Evolutionary conservation across 305 asterid genomes (phyloP).

Genomic region (Ilex paraguariensis): DNA sequence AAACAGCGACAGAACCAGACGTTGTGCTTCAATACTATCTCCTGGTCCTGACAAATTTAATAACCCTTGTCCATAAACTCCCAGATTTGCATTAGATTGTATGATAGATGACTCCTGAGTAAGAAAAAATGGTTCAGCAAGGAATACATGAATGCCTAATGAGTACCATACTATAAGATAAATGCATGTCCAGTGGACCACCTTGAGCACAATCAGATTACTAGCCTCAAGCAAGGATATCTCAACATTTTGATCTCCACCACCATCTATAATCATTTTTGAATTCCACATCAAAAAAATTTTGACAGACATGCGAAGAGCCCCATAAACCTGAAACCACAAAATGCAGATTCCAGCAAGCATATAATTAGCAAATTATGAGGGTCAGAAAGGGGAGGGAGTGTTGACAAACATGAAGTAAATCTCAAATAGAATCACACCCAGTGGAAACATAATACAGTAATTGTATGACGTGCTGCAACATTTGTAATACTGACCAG

Average conservation of each 20-base stretch:
- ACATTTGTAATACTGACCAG: too few species aligned
- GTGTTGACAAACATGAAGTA: too few species aligned
- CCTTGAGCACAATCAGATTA: constrained; percentile 95
- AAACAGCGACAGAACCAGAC: constrained; percentile 83
- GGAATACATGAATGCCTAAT: constrained; percentile 9
- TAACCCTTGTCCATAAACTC: constrained; percentile 95
- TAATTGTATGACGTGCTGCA: too few species aligned
- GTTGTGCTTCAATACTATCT: constrained; percentile 94
- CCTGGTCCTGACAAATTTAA: constrained; percentile 95
- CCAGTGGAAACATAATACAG: too few species aligned
- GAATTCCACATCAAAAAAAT: constrained; percentile 99
- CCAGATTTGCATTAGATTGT: constrained; percentile 95
- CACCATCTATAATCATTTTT: constrained; percentile 88
- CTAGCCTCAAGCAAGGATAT: constrained; percentile 97
- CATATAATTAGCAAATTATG: too few species aligned
- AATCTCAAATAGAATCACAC: too few species aligned
- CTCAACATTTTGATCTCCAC: constrained; percentile 94
- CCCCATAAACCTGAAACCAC: constrained; percentile 80
- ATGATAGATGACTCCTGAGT: constrained; percentile 81
- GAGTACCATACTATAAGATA: constrained; percentile 12
- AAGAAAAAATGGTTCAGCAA: constrained; percentile 17
- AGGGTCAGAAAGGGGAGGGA: too few species aligned
- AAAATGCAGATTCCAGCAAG: too few species aligned
- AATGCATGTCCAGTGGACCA: constrained; percentile 26
- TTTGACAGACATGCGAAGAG: constrained; percentile 99